Evolutionary conservation across 1,284 basidiomycete species (phyloP), one percentile per base, ranked within the genome.

Genomic region (Cronartium quercuum): DNA sequence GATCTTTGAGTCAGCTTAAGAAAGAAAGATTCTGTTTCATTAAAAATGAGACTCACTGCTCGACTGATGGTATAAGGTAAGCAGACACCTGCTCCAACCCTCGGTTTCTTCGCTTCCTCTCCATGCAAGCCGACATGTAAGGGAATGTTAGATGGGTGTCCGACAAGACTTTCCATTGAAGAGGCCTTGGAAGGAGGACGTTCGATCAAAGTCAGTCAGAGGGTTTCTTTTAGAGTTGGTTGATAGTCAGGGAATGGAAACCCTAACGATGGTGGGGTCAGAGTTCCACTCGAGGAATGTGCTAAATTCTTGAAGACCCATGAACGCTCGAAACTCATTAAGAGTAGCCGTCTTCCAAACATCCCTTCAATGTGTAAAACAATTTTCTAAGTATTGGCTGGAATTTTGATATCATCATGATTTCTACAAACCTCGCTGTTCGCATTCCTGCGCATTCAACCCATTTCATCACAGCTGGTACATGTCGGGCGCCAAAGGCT

Each of bases 381-480:
- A 29, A 29, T 1, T 1, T 29, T 29, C 1, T 29, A 29, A 29
- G 2, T 29, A 29, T 29, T 29, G 29, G 29, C 29, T 29, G 29
- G 29, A 2, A 29, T 57, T 21, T 57, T 57, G 5, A 21, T 21
- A 7, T 57, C 29, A 7, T 21, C 18, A 62, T 34, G 18, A 38
- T 13, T 47, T 10, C 21, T 21, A 66, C 71, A 42, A n/a, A 74
- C 71, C 64, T 66, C n/a, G 71, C 63, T 5, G 64, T 74, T 18
- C 71, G 71, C 71, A 74, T 74, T 62, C 71, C 71, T 74, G 66
- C 51, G 51, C 71, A 74, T 42, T 74, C 71, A 55, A 74, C 57
- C 71, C 71, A 74, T 66, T 55, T 66, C 12, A 74, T 40, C 3
- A 61, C 63, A 12, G 64, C 71, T 5, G 71, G 71, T 29, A 58